Evolutionary conservation across 768 basidiomycete genomes (phyloP), one percentile per base, ranked within the genome.

Genomic region (Clitopilus hobsonii): DNA sequence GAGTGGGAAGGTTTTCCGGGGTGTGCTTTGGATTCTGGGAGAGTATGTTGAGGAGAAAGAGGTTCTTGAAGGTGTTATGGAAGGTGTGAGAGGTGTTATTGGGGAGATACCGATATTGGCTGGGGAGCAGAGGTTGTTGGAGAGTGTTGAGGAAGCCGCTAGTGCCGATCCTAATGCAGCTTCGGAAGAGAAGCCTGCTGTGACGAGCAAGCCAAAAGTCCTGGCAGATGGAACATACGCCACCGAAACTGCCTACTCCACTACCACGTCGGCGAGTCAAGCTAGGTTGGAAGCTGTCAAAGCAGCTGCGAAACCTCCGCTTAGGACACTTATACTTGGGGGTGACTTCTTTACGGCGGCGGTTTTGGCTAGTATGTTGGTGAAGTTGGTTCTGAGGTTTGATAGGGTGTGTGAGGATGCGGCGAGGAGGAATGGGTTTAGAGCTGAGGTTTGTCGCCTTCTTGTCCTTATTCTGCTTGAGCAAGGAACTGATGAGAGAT

Each of bases 21-120:
- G 96, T 6, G 82, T 98, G 16, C 80, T 98, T 49, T 98, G 97
- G 96, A 97, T 98, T 60, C 78, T 98, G n/a, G 96, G 97, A 58
- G 96, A 98, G 72, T 99, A 98, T 62, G 86, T 91, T 32, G 83
- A 86, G 58, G 71, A 75, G 4, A 71, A 79, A 49, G 55, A 70
- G 53, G 91, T 91, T 56, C 91, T 98, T 57, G 78, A 85, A 56
- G 76, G 70, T 45, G 80, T 86, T 1, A 85, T 97, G 79, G 74
- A 75, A 48, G 90, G 92, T 68, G 77, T 98, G 41, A 78, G 94
- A 54, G 85, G 86, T 65, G 87, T 92, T 13, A 71, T 99, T 29
- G 96, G 97, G 13, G 97, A 99, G 74, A 89, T 99, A n/a, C 97
- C 97, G 5, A 98, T 99, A 53, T 72, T 98, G 47, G 93, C 96